Evolutionary conservation across 352 stramenopile species (phyloP), one percentile per base, ranked within the genome.

Genomic region (Plasmopara muralis): DNA sequence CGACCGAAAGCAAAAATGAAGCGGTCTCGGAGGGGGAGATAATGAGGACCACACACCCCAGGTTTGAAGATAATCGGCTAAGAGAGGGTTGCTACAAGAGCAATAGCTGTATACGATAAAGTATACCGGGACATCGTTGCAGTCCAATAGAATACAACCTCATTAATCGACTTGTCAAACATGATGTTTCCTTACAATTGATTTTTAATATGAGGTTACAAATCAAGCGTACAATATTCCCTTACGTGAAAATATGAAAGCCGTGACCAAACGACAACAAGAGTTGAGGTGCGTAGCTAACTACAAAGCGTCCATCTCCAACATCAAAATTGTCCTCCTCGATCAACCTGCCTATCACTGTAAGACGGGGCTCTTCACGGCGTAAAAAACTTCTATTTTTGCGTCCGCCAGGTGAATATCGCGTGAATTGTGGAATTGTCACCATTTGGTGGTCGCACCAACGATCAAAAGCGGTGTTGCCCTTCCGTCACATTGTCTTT

Each of bases 1-100:
- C 59, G 67, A 50, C 54, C 59, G 48, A 70, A 74, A 74, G 61
- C 47, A 50, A 55, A 74, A 70, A 65, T 68, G 60, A 70, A 62
- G 25, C 47, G 42, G 38, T 39, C 34, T 16, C 15, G 14, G 13
- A 43, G 34, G 41, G 39, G 49, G 48, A 62, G 54, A 53, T 50
- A 68, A 70, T 64, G 48, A 57, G 53, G 49, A 62, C 56, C 56
- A 66, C 62, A 66, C 62, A 66, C 39, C 12, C 35, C 6, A 10
- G 43, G 10, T 9, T 15, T 62, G 62, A 58, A 53, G 55, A 66
- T 55, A 8, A 7, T 55, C 40, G n/a, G 9, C 43, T 55, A 35
- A 18, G 33, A 48, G 20, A 29, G 10, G 46, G 43, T 25, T 25
- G 20, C 20, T 25, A 43, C 3, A 18, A 20, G 14, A 25, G 20